Evolutionary conservation across 805 yeast species (phyloP), one percentile per base, ranked within the genome.

Genomic region (Monosporozyma unispora): DNA sequence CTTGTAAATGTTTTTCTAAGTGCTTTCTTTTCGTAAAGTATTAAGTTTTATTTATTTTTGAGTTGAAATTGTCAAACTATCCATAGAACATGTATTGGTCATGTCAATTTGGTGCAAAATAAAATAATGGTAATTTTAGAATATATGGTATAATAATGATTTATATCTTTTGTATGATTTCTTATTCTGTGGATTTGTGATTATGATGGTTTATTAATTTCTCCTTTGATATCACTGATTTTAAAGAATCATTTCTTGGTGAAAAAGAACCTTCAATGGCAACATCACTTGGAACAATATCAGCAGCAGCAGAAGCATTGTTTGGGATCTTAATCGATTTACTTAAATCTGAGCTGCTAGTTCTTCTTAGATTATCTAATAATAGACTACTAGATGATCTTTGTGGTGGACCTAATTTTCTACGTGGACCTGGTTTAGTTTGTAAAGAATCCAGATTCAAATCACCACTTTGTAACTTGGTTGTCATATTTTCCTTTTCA

Each of bases 231-330:
- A 55, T 57, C 11, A 59, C 58, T 10, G 63, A 58, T 35, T 58
- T 58, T 21, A 57, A 50, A 0, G 65, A 60, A 10, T 53, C 59
- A 46, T 54, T 60, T 37, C 60, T 52, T 10, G 64, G 64, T 1
- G 69, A 57, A 40, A 70, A 67, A 44, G 58, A 66, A 1, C 74
- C 74, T 10, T 63, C 60, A 2, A 74, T 80, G 2, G 82, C 81
- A 22, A 78, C 79, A 52, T 75, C 78, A 48, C 57, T 59, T 4
- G 60, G 47, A 1, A 52, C 52, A 11, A 54, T 56, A 33, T 57
- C 62, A 5, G 61, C 62, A 14, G 56, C 54, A 10, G 61, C 53
- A 12, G 60, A 46, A 4, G 58, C 46, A 14, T 52, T 50, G 23
- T 25, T 49, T 23, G 52, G 48, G 4, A 54, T 43, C 28, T 51